Conservation (phyloP, 805 yeast genomes). For the Kodamaea sagamina region DNA sequence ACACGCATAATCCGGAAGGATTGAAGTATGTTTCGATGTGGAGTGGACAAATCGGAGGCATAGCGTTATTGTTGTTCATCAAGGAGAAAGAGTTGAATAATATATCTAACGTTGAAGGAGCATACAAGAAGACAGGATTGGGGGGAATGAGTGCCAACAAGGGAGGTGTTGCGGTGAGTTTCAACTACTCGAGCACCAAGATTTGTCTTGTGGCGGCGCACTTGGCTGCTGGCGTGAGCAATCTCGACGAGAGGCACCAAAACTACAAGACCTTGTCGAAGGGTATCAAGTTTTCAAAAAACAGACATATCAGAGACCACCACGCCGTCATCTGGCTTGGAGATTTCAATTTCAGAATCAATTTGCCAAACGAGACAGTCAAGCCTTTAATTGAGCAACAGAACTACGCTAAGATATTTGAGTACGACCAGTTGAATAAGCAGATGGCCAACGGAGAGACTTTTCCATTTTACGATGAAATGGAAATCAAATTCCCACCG, state of each 20-base stretch:
- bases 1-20: conserved; percentile 32
- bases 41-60: conserved; percentile 85
- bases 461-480: conserved; percentile 79
- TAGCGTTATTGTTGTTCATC: conserved; percentile 68
- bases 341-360: conserved; percentile 84
- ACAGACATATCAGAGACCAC: conserved; percentile 68
- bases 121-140: conserved; percentile 85
- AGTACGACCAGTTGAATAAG: conserved; percentile 73
- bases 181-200: conserved; percentile 63
- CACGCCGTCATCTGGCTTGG: conserved; percentile 93
- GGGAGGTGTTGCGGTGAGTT: conserved; percentile 76
- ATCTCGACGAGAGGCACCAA: conserved; percentile 79
- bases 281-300: conserved; percentile 64
- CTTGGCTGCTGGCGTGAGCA: conserved; percentile 88
- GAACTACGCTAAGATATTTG: conserved; percentile 54
- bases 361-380: conserved; percentile 71
- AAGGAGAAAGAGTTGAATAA: conserved; percentile 51
- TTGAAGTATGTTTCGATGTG: conserved; percentile 58
- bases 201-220: conserved; percentile 84
- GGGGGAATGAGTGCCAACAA: conserved; percentile 87
- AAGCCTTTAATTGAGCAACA: conserved; percentile 51
- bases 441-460: conserved; percentile 76
- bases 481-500: conserved; percentile 75
- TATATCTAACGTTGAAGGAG: conserved; percentile 65
- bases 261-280: conserved; percentile 79